Evolutionary conservation across 768 basidiomycete species (phyloP).

Genomic region (Termitomyces sp.): DNA sequence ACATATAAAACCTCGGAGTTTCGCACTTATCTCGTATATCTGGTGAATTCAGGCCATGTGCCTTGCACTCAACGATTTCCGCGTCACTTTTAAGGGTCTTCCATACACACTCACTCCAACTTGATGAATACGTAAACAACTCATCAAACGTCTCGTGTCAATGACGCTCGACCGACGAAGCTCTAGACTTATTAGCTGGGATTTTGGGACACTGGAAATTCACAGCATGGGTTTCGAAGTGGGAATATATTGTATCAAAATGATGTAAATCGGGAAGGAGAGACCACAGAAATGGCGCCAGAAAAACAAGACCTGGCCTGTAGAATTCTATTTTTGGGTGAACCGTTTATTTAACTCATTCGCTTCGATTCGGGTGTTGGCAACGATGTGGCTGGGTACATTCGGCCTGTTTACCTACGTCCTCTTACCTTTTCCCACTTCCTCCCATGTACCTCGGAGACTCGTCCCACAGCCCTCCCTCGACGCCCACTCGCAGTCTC

Average conservation of each 20-base stretch:
- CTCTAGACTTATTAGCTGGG: background rate
- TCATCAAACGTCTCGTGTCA: background rate
- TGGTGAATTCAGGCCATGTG: background rate
- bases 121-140: background rate
- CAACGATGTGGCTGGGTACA: conserved; percentile 9
- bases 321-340: conserved; percentile 11
- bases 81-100: background rate
- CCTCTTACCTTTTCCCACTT: conserved; percentile 14
- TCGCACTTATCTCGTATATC: background rate
- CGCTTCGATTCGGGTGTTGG: conserved; percentile 13
- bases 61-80: background rate
- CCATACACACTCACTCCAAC: background rate
- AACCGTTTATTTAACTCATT: conserved; percentile 4
- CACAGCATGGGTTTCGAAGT: background rate
- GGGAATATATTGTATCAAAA: background rate
- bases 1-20: background rate
- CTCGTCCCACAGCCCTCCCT: conserved; percentile 24
- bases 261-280: no score
- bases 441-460: conserved; percentile 20
- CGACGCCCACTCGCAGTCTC: conserved; percentile 26
- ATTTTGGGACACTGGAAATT: background rate
- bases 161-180: background rate
- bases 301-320: background rate
- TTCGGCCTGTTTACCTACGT: conserved; percentile 11
- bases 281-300: background rate